A percentile compares a stretch with the other conserved stretches of the same genome.
Conservation (phyloP, 495 filamentous ascomycete genomes). For the Cladorrhinum samala region DNA sequence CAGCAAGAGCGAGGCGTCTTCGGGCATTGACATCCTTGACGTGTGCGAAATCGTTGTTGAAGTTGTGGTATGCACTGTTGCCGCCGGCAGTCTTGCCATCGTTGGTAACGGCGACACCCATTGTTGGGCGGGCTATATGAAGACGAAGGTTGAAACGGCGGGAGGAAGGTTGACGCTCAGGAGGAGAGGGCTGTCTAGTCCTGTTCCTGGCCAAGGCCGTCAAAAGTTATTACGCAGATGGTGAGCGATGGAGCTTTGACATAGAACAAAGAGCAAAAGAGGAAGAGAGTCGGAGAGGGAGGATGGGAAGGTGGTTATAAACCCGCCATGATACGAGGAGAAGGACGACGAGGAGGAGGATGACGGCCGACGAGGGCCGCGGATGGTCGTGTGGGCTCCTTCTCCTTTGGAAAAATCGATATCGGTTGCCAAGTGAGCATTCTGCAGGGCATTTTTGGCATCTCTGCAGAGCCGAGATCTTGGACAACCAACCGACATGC, state of each 20-base stretch:
- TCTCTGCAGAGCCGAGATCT: too few species aligned
- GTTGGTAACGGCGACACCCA: slow-evolving; percentile 12
- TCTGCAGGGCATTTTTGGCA: too few species aligned
- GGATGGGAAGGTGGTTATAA: background rate
- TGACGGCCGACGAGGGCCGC: background rate
- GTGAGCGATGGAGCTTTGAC: too few species aligned
- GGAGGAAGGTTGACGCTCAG: too few species aligned
- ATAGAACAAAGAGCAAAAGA: background rate
- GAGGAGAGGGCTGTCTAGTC: too few species aligned
- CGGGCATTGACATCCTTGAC: slow-evolving; percentile 65
- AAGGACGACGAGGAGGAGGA: too few species aligned
- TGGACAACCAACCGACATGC: too few species aligned
- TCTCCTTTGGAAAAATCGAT: too few species aligned
- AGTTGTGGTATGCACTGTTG: slow-evolving; percentile 65
- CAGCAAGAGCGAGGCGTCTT: slow-evolving; percentile 61
- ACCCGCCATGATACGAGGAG: background rate
- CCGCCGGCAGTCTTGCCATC: slow-evolving; percentile 49
- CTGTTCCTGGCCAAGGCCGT: too few species aligned
- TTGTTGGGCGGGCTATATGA: slow-evolving; percentile 5
- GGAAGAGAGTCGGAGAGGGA: background rate
- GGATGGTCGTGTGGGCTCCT: background rate
- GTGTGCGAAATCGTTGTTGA: slow-evolving; percentile 56
- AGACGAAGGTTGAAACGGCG: too few species aligned
- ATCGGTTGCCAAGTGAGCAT: too few species aligned
- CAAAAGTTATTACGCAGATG: too few species aligned